A percentile compares a stretch with the other conserved stretches of the same genome.
Evolutionary conservation across 495 filamentous ascomycete species (phyloP).

Genomic region (Lichina pygmaea): DNA sequence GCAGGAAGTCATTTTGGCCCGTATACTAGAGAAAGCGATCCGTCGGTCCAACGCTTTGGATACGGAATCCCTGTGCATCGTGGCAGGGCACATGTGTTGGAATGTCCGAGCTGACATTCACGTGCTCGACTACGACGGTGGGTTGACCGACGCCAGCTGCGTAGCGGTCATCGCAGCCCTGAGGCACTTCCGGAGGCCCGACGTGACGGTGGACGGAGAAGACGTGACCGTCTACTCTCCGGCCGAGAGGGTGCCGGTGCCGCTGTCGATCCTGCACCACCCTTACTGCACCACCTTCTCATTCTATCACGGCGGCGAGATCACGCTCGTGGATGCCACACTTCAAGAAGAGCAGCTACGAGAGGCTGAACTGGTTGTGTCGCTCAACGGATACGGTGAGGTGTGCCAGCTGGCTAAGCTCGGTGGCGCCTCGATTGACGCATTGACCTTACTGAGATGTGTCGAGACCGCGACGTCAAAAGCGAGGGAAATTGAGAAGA

Average conservation of each 20-base stretch:
- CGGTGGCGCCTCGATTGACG: constrained; percentile 56
- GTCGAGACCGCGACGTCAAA: constrained; percentile 41
- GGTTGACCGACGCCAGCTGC: constrained; percentile 61
- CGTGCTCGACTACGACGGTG: constrained; percentile 68
- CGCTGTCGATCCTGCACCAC: constrained; percentile 66
- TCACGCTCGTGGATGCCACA: constrained; percentile 49
- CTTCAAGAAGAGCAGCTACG: constrained; percentile 65
- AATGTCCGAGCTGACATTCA: constrained; percentile 70
- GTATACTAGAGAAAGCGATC: constrained; percentile 74
- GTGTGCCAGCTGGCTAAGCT: constrained; percentile 77
- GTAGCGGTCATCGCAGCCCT: constrained; percentile 68
- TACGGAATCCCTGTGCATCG: constrained; percentile 80
- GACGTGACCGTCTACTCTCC: constrained; percentile 53
- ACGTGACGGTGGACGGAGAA: constrained; percentile 61
- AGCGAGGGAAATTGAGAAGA: constrained; percentile 46
- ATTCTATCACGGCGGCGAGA: constrained; percentile 37
- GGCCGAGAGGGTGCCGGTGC: constrained; percentile 71
- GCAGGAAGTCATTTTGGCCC: constrained; percentile 57
- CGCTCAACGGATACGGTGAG: constrained; percentile 70
- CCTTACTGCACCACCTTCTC: constrained; percentile 72
- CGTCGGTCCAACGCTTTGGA: constrained; percentile 77
- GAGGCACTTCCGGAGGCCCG: constrained; percentile 69
- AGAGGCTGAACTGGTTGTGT: constrained; percentile 61
- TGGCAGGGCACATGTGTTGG: constrained; percentile 79
- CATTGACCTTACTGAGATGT: constrained; percentile 44